Evolutionary conservation across 2,329 filamentous ascomycete genomes (phyloP).

Genomic region (Ceratocystis ficicola): DNA sequence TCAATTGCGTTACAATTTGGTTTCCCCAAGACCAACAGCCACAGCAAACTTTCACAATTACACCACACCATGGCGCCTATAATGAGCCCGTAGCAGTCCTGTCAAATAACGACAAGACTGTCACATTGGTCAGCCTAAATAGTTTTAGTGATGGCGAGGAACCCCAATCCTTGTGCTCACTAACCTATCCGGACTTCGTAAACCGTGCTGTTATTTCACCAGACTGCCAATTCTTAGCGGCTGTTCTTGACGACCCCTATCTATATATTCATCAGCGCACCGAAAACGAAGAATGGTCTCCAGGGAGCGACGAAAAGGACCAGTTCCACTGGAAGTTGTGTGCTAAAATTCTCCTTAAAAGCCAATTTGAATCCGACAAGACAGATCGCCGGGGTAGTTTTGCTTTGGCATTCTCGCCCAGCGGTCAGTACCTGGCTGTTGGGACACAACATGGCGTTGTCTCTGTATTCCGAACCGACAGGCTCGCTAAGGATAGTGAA

Average conservation of each 20-base stretch:
- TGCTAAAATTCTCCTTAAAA: constrained; percentile 44
- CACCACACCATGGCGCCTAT: constrained; percentile 32
- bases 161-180: constrained; percentile 50
- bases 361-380: constrained; percentile 43
- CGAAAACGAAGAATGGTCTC: constrained; percentile 28
- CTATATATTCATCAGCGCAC: constrained; percentile 66
- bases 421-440: constrained; percentile 58
- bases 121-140: constrained; percentile 68
- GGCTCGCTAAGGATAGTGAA: constrained; percentile 34
- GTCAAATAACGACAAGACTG: constrained; percentile 83
- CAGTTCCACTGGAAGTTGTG: constrained; percentile 41
- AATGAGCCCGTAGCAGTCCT: constrained; percentile 52
- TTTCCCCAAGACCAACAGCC: constrained; percentile 35
- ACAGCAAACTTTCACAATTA: constrained; percentile 22
- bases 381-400: constrained; percentile 57
- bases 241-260: constrained; percentile 76
- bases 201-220: constrained; percentile 93
- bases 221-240: constrained; percentile 65
- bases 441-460: constrained; percentile 73
- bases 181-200: constrained; percentile 71
- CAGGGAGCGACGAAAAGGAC: constrained; percentile 3
- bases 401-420: constrained; percentile 63
- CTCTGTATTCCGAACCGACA: constrained; percentile 54
- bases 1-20: constrained; percentile 56
- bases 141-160: constrained; percentile 39